Evolutionary conservation across 1,139 yeast species (phyloP).

Genomic region (Pichia kudriavzevii): DNA sequence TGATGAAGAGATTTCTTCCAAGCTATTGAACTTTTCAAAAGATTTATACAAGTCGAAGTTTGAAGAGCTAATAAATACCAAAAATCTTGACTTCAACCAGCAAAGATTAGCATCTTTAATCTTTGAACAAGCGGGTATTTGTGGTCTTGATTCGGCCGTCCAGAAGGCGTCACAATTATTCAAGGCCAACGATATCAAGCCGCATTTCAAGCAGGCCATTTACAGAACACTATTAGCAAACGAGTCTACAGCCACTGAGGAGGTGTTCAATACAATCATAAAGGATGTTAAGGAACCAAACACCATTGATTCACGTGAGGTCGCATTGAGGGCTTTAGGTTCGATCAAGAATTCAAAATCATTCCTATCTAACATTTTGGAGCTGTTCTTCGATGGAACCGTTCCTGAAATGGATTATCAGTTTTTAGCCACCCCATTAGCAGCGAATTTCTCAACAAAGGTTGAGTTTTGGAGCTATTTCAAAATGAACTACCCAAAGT

Average conservation of each 20-base stretch:
- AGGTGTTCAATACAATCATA: constrained; percentile 41
- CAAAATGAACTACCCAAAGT: constrained; percentile 35
- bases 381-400: constrained; percentile 33
- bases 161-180: constrained; percentile 39
- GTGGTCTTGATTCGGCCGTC: constrained; percentile 43
- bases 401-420: constrained; percentile 71
- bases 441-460: constrained; percentile 44
- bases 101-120: constrained; percentile 46
- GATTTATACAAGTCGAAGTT: constrained; percentile 38
- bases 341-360: constrained; percentile 34
- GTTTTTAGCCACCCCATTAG: constrained; percentile 46
- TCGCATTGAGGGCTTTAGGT: constrained; percentile 57
- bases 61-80: constrained; percentile 30
- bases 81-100: constrained; percentile 31
- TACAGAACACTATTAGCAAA: constrained; percentile 44
- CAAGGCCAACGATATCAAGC: constrained; percentile 35
- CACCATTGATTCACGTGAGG: constrained; percentile 61
- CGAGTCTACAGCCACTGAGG: constrained; percentile 32
- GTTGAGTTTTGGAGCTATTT: constrained; percentile 49
- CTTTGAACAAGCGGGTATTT: constrained; percentile 44
- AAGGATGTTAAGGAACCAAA: constrained; percentile 46
- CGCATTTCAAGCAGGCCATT: constrained; percentile 49
- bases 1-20: constrained; percentile 33
- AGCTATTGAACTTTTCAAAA: constrained; percentile 35
- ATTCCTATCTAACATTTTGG: constrained; percentile 34